Evolutionary conservation across 1,284 basidiomycete species (phyloP), one percentile per base, ranked within the genome.

Genomic region (Takashimella koratensis): DNA sequence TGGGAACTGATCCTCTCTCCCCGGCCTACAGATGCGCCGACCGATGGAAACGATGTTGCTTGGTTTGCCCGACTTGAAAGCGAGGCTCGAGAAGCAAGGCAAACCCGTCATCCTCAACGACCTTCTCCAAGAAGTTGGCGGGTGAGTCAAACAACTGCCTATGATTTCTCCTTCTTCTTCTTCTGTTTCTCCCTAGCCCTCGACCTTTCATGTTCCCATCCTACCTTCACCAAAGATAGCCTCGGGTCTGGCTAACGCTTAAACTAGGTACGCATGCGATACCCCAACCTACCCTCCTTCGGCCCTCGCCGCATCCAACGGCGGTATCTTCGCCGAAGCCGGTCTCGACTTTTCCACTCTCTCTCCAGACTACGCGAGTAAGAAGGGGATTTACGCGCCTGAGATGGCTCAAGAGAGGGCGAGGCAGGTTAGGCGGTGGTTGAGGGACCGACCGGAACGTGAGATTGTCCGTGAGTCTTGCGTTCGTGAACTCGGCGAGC

Each of bases 1-100:
- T 8, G 30, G 30, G 30, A 36, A 8, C 30, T 36, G 10, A 36
- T 36, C 16, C 16, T 41, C n/a, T n/a, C n/a, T n/a, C n/a, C 16
- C 30, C 30, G 30, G 8, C 5, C 13, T 5, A 11, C 47, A 76
- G 70, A 60, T 76, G 11, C 62, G 68, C 3, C 64, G 75, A 19
- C 68, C 75, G 1, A 67, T 77, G 67, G 73, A 76, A 56, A 77
- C 76, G 2, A 66, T 72, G 54, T 53, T 77, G 1, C 44, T 70
- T 4, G 73, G 71, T n/a, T 73, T 64, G 47, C 68, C 70, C 3
- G 56, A 59, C 2, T 55, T 75, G 12, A 65, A 64, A 49, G 46
- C 51, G 10, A 57, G 73, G 5, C 55, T 76, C 23, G 66, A 71
- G 21, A 47, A 50, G 3, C 54, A 66, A 40, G 70, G 68, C 43